Evolutionary conservation across 1,139 yeast species (phyloP).

Genomic region (Saccharomyces hybrid): DNA sequence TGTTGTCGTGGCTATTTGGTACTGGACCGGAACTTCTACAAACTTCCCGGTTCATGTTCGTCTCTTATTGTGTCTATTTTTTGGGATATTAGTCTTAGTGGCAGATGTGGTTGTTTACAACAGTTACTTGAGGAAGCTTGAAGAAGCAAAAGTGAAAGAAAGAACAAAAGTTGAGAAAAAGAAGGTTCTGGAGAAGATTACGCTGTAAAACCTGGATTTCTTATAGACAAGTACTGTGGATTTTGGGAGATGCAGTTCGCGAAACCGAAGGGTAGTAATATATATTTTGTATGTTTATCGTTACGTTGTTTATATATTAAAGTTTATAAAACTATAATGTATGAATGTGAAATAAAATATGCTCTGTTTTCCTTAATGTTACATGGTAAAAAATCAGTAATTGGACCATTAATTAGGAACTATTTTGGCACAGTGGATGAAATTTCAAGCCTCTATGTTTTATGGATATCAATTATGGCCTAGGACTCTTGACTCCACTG

Average conservation of each 20-base stretch:
- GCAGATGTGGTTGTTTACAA: conserved; percentile 90
- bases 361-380: not conserved
- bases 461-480: conserved; percentile 10
- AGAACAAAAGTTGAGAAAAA: conserved; percentile 51
- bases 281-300: not conserved
- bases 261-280: not conserved
- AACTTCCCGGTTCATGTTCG: conserved; percentile 48
- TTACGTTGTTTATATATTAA: not conserved
- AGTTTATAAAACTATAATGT: not conserved
- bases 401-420: not conserved
- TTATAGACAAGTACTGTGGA: not conserved
- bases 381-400: not conserved
- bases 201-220: conserved; percentile 2
- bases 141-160: conserved; percentile 59
- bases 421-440: not conserved
- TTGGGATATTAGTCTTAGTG: conserved; percentile 61
- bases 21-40: conserved; percentile 67
- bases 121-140: conserved; percentile 64
- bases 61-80: conserved; percentile 60
- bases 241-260: not conserved
- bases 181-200: conserved; percentile 38
- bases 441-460: not conserved
- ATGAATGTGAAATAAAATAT: not conserved
- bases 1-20: conserved; percentile 87
- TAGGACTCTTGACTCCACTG: conserved; percentile 34